Evolutionary conservation across 2,329 filamentous ascomycete genomes (phyloP).

Genomic region (Teratosphaeria pseudoeucalypti): DNA sequence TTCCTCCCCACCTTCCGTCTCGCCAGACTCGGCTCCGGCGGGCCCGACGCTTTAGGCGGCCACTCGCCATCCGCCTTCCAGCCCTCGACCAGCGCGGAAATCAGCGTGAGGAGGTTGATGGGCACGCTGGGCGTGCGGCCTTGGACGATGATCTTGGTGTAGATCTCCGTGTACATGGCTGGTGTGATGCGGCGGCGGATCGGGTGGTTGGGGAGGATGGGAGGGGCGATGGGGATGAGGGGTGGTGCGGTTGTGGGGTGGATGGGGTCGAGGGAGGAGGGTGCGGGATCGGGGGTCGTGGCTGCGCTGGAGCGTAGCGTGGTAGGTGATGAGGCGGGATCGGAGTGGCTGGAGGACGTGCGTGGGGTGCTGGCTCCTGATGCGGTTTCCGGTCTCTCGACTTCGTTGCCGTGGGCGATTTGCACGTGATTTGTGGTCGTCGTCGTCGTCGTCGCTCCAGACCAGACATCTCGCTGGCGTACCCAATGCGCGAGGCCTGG

Average conservation of each 20-base stretch:
- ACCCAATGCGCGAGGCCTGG: conserved; percentile 71
- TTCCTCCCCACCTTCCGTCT: conserved; percentile 27
- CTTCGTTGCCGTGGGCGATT: conserved; percentile 1
- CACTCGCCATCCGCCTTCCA: conserved; percentile 93
- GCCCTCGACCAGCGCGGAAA: conserved; percentile 69
- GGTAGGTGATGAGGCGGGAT: conserved; percentile 21
- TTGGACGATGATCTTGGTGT: conserved; percentile 77
- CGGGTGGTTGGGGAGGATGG: conserved; percentile 64
- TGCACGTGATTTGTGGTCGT: conserved; percentile 17
- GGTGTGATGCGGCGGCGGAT: conserved; percentile 69
- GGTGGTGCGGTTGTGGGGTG: conserved; percentile 9
- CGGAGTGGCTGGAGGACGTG: not conserved
- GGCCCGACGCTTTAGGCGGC: conserved; percentile 55
- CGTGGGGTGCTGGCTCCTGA: conserved; percentile 14
- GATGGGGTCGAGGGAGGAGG: conserved; percentile 1
- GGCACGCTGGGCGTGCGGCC: conserved; percentile 74
- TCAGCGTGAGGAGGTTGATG: conserved; percentile 75
- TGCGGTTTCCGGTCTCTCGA: conserved; percentile 19
- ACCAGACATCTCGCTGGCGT: conserved; percentile 72
- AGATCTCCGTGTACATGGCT: conserved; percentile 67
- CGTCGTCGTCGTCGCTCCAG: conserved; percentile 53
- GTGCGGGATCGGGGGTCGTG: conserved; percentile 11
- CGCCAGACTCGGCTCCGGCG: conserved; percentile 36
- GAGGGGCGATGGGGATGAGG: conserved; percentile 61
- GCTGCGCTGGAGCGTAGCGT: conserved; percentile 4